Percentiles rank a stretch among this genome's conserved stretches.
phyloP scores from a whole-genome alignment of 805 yeast species.

The Gaillardinia entomophila region DNA sequence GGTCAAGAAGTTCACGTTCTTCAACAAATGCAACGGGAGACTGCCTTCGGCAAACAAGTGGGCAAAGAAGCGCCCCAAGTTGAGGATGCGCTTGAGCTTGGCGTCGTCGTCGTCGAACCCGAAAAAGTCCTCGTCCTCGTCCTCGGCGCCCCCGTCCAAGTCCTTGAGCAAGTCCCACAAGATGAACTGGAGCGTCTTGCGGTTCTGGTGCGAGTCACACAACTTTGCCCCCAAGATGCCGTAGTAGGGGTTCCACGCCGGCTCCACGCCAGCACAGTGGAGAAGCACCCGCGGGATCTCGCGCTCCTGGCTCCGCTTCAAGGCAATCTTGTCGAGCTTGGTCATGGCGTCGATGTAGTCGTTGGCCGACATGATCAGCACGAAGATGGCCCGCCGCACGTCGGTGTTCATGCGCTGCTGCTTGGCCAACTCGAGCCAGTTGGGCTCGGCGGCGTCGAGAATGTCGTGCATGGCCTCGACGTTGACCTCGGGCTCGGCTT shows the following conservation, averaged over 20 bases:
- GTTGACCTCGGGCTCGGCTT: slow-evolving; percentile 25
- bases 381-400: slow-evolving; percentile 86
- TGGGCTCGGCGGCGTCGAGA: slow-evolving; percentile 67
- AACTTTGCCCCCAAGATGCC: slow-evolving; percentile 71
- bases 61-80: slow-evolving; percentile 80
- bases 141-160: slow-evolving; percentile 45
- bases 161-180: slow-evolving; percentile 83
- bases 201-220: slow-evolving; percentile 66
- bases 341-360: slow-evolving; percentile 86
- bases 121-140: slow-evolving; percentile 39
- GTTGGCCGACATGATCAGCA: slow-evolving; percentile 91
- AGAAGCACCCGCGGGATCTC: slow-evolving; percentile 82
- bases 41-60: slow-evolving; percentile 66
- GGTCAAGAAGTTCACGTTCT: slow-evolving; percentile 68
- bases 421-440: slow-evolving; percentile 84
- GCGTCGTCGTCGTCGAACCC: slow-evolving; percentile 44
- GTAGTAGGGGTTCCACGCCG: slow-evolving; percentile 84
- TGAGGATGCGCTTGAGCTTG: slow-evolving; percentile 55
- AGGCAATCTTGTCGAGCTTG: slow-evolving; percentile 70
- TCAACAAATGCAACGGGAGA: slow-evolving; percentile 66
- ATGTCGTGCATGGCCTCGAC: slow-evolving; percentile 49
- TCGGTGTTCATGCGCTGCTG: slow-evolving; percentile 94
- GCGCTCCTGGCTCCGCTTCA: slow-evolving; percentile 74
- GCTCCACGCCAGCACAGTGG: slow-evolving; percentile 83
- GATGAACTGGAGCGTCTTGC: slow-evolving; percentile 82